phyloP scores from a whole-genome alignment of 179 eudicot genomes.

The Beta corolliflora region DNA sequence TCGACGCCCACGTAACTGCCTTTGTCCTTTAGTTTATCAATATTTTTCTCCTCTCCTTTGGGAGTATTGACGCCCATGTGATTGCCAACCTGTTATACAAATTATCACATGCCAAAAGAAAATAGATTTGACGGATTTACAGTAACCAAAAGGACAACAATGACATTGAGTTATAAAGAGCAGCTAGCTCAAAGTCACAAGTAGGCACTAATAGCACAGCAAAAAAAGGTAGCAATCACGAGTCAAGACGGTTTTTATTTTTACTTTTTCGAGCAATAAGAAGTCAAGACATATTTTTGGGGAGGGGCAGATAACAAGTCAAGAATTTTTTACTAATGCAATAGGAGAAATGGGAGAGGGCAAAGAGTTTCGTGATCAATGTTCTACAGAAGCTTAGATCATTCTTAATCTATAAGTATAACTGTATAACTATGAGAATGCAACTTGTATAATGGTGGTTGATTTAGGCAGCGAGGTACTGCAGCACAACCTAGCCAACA shows the following conservation, averaged over 20 bases:
- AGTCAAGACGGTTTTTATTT: too few relatives aligned
- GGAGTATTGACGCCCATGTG: constrained; percentile 11
- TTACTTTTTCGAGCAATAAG: too few relatives aligned
- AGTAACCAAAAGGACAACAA: too few relatives aligned
- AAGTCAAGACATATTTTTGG: too few relatives aligned
- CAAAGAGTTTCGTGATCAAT: neutral
- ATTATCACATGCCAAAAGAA: neutral
- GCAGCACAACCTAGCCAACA: neutral
- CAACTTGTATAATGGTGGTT: neutral
- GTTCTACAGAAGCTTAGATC: neutral
- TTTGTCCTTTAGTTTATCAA: constrained; percentile 47
- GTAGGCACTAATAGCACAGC: neutral
- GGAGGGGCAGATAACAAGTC: neutral
- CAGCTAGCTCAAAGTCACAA: neutral
- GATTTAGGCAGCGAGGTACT: neutral
- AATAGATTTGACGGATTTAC: neutral
- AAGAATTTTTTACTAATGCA: neutral
- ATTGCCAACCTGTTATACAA: constrained; percentile 31
- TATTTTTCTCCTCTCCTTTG: constrained; percentile 28
- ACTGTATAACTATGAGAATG: neutral
- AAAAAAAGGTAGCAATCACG: neutral
- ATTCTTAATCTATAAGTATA: neutral
- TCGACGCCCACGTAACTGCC: constrained; percentile 70
- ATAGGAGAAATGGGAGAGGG: neutral
- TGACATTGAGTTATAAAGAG: neutral